phyloP scores from a whole-genome alignment of 2,329 filamentous ascomycete genomes.

The Aspergillus hortae region DNA sequence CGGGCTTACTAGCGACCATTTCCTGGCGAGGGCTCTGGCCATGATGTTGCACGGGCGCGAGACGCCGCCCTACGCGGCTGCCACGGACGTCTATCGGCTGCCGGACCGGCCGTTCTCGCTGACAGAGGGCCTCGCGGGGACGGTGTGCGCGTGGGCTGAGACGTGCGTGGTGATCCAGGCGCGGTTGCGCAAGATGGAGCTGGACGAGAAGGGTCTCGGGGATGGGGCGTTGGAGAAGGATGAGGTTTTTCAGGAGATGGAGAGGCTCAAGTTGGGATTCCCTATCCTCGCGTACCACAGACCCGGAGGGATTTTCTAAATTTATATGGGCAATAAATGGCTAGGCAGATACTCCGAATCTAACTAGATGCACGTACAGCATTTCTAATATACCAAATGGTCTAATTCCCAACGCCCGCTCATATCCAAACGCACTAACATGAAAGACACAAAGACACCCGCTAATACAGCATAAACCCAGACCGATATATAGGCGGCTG shows the following conservation, averaged over 20 bases:
- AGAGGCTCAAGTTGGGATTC: constrained; percentile 23
- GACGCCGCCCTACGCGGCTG: constrained; percentile 30
- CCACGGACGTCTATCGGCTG: constrained; percentile 32
- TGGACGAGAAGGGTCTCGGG: constrained; percentile 12
- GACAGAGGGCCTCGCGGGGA: constrained; percentile 40
- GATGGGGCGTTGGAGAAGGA: constrained; percentile 15
- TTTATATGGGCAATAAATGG: background rate
- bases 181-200: constrained; percentile 32
- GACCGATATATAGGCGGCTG: constrained; percentile 23
- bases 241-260: constrained; percentile 18
- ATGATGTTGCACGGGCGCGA: constrained; percentile 37
- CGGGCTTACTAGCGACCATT: constrained; percentile 31
- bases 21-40: constrained; percentile 35
- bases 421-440: background rate
- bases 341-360: too few species aligned
- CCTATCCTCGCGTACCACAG: constrained; percentile 28
- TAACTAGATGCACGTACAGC: too few species aligned
- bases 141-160: constrained; percentile 41
- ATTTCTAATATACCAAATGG: background rate
- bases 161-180: constrained; percentile 33
- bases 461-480: constrained; percentile 21
- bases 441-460: background rate
- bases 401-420: background rate
- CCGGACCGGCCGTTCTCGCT: constrained; percentile 39
- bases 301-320: constrained; percentile 18